Evolutionary conservation across 1,284 basidiomycete species (phyloP), one percentile per base, ranked within the genome.

Genomic region (Peniophora sp.): DNA sequence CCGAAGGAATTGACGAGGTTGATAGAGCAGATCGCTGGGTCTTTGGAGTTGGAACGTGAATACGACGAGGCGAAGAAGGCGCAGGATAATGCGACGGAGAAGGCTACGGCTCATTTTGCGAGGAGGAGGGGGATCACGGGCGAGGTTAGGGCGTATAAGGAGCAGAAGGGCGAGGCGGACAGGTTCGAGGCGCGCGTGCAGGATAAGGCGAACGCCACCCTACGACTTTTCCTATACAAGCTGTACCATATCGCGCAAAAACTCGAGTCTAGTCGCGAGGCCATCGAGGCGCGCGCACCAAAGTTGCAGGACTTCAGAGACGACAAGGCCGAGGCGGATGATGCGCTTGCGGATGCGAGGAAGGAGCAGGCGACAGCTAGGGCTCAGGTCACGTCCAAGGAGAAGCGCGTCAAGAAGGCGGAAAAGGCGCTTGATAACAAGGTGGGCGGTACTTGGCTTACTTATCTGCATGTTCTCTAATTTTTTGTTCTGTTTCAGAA

Each of bases 121-220:
- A 96, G 96, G 67, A 83, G 96, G 47, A 78, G 94, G 51, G 91
- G 92, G 10, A 95, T 99, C 61, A 81, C 92, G 5, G 90, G 90
- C 2, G 97, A 99, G 68, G 95, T 97, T 59, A 95, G 92, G 68
- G 92, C 96, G 61, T 98, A 97, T 70, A 93, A 93, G 67, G 94
- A 98, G 67, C 96, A 98, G 70, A 95, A 95, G 66, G 83, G 80
- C 16, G 97, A 99, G 65, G 92, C 93, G 3, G 90, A 93, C 61
- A 79, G 88, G 47, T 98, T 95, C 62, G 88, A 96, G 65, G 73
- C 73, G 16, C 72, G 98, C 6, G 81, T 83, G 59, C 70, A 83
- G 49, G 83, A 95, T 57, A 69, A 93, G 88, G 92, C 97, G 53
- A 79, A 85, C 47, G 74, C 90, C 46, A 81, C 93, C 35, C 75